Evolutionary conservation across 2,329 filamentous ascomycete species (phyloP), one percentile per base, ranked within the genome.

Genomic region (Zymoseptoria ardabiliae): DNA sequence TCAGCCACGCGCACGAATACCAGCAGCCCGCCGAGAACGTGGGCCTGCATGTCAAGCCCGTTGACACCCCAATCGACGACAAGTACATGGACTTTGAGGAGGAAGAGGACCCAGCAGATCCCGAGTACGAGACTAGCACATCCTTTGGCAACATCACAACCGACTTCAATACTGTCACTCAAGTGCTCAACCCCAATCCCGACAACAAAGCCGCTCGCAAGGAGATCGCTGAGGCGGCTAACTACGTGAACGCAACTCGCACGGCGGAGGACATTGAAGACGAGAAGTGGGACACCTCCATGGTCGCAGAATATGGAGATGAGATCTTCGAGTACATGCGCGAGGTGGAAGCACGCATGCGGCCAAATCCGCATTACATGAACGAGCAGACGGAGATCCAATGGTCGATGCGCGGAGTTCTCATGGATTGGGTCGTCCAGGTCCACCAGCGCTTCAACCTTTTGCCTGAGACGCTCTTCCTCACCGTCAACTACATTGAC

Each of bases 351-450:
- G 89, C 83, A 81, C 73, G 86, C 67, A 89, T 97, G 85, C 81
- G 92, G 49, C 94, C 94, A 1, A 92, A 94, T 70, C 82, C 91
- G 3, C 85, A 94, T 73, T 99, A 99, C 80, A 99, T 99, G 93
- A 91, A 96, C 63, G 86, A 89, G 66, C 94, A 99, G 74, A n/a
- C 57, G 17, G 93, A 97, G 75, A 95, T 99, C 59, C 90, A 96
- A 72, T 99, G 94, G 94, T 96, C 92, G 2, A 99, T 97, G 94
- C 90, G 94, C 53, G 88, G 91, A 5, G 91, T 97, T 21, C 81
- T 99, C 57, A 95, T 99, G 86, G 94, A 97, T 75, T 99, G 94
- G 94, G 82, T 99, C 50, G 89, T 97, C 53, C 92, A 99, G 74
- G 94, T 99, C 28, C 94, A 99, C 73, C 85, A 87, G 68, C 90